Conservation (phyloP, 2,329 filamentous ascomycete species). For the Ilyonectria destructans region DNA sequence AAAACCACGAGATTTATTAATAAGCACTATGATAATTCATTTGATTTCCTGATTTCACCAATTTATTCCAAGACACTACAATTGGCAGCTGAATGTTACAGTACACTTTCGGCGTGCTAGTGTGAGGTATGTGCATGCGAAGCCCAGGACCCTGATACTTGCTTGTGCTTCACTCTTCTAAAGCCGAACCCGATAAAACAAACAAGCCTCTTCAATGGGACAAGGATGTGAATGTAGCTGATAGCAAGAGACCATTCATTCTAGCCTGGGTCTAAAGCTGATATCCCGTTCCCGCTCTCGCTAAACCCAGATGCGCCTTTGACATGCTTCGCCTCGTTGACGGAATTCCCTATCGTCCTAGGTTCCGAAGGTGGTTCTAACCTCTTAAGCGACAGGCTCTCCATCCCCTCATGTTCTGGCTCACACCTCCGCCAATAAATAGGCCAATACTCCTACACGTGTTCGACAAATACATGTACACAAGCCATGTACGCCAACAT, state of each 20-base stretch:
- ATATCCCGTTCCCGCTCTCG: conserved; percentile 8
- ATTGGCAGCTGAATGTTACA: no score
- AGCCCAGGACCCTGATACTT: not conserved
- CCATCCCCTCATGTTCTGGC: not conserved
- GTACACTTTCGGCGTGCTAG: no score
- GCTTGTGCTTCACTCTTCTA: not conserved
- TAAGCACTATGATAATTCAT: no score
- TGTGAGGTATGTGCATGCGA: no score
- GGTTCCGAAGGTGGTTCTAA: conserved; percentile 13
- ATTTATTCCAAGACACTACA: no score
- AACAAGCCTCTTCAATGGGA: not conserved
- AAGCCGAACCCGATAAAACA: not conserved
- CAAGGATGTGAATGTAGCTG: not conserved
- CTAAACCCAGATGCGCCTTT: conserved; percentile 1
- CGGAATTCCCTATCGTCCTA: not conserved
- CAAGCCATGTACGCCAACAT: conserved; percentile 40
- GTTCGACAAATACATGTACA: conserved; percentile 32
- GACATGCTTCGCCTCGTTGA: not conserved
- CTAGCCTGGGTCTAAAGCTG: conserved; percentile 28
- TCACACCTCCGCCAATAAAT: conserved; percentile 11
- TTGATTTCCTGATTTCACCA: no score
- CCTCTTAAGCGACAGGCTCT: not conserved
- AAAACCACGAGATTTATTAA: no score
- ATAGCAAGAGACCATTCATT: conserved; percentile 34
- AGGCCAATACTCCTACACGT: conserved; percentile 36